Base-by-base conservation (phyloP, 768 basidiomycete species). In the Rhodotorula kratochvilovae region DNA sequence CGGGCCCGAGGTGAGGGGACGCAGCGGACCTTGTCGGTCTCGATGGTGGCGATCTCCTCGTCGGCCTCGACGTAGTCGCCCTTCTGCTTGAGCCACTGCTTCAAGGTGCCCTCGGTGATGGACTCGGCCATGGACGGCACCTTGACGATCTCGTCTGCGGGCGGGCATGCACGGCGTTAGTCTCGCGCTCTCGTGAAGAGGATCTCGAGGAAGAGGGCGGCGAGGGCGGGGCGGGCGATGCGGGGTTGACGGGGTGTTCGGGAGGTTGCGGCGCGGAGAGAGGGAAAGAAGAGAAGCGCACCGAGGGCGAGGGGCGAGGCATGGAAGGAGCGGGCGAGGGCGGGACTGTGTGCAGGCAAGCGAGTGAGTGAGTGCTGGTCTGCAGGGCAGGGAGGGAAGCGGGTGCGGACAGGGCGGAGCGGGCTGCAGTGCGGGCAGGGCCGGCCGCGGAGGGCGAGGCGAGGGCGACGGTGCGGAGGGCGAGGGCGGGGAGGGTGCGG, bases 41-140 rank as follows among this genome's bases (percentile, higher is more conserved):
- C 95, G 75, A 98, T 97, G 56, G 92, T 95, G 25, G 92, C 95
- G 54, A 99, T 85, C 83, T 99, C 95, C 82, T 98, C 95, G 79
- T 98, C 95, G 39, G 84, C 88, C 79, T 88, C 86, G 66, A 98
- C 93, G 68, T 83, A 85, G 79, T 99, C 95, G 23, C 95, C 95
- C 62, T 90, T 88, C 81, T 94, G 86, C 83, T 97, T 97, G 76
- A 86, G 84, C 92, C 92, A 99, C 36, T 90, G 84, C 83, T 93
- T 96, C 62, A 99, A 84, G 10, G 95, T 98, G 46, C 95, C 95
- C 81, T 99, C 95, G 48, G 91, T 91, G 81, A 98, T 97, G 71
- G 94, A 97, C 80, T 97, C 94, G 36, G 95, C 74, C 74, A 75
- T 75, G 31, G 65, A 67, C 16, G 74, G 74, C 19, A 75, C 74